Percentiles rank a stretch among this genome's conserved stretches.
Conservation (phyloP, 345 rosid species). For the Linum lewisii region DNA sequence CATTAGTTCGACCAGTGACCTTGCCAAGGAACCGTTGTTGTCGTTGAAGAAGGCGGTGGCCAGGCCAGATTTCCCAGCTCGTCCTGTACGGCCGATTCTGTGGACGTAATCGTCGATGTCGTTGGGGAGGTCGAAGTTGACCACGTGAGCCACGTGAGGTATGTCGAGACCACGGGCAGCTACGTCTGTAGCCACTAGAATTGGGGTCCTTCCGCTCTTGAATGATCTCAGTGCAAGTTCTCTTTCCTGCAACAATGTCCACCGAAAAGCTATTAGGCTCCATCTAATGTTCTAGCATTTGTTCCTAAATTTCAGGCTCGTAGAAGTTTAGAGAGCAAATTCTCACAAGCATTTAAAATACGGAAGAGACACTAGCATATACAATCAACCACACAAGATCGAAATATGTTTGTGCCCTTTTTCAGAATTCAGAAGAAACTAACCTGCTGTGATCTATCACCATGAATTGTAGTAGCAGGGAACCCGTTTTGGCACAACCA, state of each 20-base stretch:
- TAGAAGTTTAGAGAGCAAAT: too few relatives aligned
- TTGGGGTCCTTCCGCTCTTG: constrained; percentile 81
- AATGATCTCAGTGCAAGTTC: constrained; percentile 78
- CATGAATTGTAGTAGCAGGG: constrained; percentile 93
- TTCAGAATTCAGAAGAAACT: not conserved
- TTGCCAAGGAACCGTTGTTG: constrained; percentile 26
- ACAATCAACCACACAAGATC: not conserved
- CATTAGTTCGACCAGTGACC: not conserved
- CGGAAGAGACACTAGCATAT: not conserved
- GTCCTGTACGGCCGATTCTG: constrained; percentile 95
- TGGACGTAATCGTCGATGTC: constrained; percentile 97
- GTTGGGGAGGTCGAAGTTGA: constrained; percentile 91
- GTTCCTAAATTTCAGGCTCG: too few relatives aligned
- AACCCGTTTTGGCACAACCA: constrained; percentile 83
- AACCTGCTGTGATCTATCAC: constrained; percentile 93
- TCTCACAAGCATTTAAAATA: not conserved
- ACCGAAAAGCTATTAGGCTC: too few relatives aligned
- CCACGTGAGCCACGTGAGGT: constrained; percentile 90
- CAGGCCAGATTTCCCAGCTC: constrained; percentile 86
- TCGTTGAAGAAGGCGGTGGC: constrained; percentile 97
- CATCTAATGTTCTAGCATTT: too few relatives aligned
- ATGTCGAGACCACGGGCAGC: constrained; percentile 96
- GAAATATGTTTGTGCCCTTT: not conserved
- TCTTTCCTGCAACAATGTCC: constrained; percentile 58
- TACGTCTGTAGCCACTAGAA: constrained; percentile 92